Conservation (phyloP, 208 protist genomes). For the Chromosphaera perkinsii region DNA sequence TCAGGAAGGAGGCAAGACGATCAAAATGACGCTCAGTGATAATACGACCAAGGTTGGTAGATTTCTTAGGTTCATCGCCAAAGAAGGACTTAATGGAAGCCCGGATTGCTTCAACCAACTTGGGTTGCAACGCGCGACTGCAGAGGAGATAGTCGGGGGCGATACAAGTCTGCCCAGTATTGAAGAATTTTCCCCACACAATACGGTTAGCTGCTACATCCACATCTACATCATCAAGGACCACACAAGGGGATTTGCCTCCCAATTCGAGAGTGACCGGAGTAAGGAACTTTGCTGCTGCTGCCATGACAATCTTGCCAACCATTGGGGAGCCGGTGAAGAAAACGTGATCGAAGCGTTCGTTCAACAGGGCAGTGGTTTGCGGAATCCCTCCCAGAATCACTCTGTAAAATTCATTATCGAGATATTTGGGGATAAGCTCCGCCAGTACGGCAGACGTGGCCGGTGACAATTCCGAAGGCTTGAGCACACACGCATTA, state of each 20-base stretch:
- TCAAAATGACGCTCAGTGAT: conserved; percentile 49
- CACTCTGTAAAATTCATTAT: background rate
- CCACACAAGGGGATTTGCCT: no score
- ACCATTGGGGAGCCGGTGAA: conserved; percentile 46
- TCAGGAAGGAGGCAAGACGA: conserved; percentile 53
- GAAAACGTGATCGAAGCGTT: conserved; percentile 36
- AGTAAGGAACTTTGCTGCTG: conserved; percentile 67
- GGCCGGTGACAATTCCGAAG: background rate
- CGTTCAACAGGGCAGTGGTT: conserved; percentile 20
- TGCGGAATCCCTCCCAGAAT: background rate
- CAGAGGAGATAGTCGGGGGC: conserved; percentile 73
- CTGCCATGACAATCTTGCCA: conserved; percentile 61
- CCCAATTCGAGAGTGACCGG: conserved; percentile 80
- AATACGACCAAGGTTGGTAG: conserved; percentile 35
- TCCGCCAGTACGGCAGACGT: background rate
- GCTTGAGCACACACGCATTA: conserved; percentile 41
- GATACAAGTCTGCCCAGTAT: conserved; percentile 74
- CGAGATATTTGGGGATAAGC: background rate
- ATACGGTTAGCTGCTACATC: conserved; percentile 53
- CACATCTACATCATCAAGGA: conserved; percentile 30
- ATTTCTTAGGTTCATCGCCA: conserved; percentile 13
- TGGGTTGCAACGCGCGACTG: conserved; percentile 30
- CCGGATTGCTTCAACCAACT: conserved; percentile 50
- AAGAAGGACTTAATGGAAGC: conserved; percentile 20
- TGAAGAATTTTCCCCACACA: conserved; percentile 61